Base-by-base conservation (phyloP, 1,284 basidiomycete species). In the Apiotrichum siamense region DNA sequence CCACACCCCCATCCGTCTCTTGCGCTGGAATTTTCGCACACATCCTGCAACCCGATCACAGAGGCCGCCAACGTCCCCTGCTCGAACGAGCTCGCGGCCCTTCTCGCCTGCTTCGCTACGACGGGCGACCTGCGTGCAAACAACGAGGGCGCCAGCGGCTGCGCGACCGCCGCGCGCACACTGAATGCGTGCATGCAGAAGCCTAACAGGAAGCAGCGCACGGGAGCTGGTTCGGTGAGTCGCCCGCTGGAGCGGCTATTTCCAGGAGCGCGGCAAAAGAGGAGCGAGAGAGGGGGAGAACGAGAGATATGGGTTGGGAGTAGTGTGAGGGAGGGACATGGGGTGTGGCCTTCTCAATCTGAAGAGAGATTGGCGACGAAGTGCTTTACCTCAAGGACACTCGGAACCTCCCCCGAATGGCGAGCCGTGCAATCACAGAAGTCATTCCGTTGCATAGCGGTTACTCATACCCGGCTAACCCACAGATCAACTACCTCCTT, bases 61-160 rank as follows among this genome's bases (percentile, higher is more conserved):
- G 82, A 76, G 60, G 68, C 67, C 21, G 73, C 78, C 41, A 75
- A 78, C 39, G 81, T 80, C 43, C 79, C 86, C 55, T 91, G 89
- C 69, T 82, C 83, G 15, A 75, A 81, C 24, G 85, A 92, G 72
- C 79, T 96, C 52, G 79, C 84, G 12, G 76, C 83, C 46, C 87
- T 97, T 84, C 81, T 97, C 33, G 83, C 84, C 41, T 97, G 92
- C 75, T 94, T 89, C 88, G 88, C 91, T n/a, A 83, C 86, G 17
- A 80, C 82, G 3, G 77, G 78, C 27, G 90, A 96, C 70, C 58
- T 87, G 27, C 79, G 80, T 61, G 84, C 82, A 21, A 11, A 31
- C n/a, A 33, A 13, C 37, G 57, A 55, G 42, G 57, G 57, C 20
- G 76, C 77, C 11, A 61, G 64, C 12, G 77, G 77, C 2, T 97